phyloP scores from a whole-genome alignment of 768 basidiomycete species.

The Termitomyces sp. region DNA sequence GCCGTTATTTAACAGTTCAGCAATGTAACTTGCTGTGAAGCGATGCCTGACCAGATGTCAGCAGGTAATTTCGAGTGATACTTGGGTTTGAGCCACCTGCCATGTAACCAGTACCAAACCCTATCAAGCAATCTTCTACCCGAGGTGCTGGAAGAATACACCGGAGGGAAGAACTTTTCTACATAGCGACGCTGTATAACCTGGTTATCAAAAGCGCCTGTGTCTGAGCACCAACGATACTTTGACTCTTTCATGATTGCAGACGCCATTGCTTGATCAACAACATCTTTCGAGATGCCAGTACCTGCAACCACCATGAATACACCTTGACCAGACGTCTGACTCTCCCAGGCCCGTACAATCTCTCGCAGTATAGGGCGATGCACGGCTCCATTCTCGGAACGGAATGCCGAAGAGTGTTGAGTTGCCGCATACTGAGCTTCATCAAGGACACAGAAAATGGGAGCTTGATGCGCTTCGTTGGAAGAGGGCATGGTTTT shows the following conservation, averaged over 20 bases:
- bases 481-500: constrained; percentile 3
- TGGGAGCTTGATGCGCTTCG: constrained; percentile 21
- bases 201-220: constrained; percentile 33
- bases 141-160: constrained; percentile 19
- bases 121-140: constrained; percentile 31
- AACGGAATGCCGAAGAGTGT: constrained; percentile 31
- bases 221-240: constrained; percentile 41
- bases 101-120: constrained; percentile 40
- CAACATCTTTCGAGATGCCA: constrained; percentile 38
- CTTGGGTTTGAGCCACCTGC: constrained; percentile 24
- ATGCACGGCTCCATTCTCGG: constrained; percentile 24
- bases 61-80: neutral
- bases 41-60: constrained; percentile 28
- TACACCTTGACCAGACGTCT: constrained; percentile 32
- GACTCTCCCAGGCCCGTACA: constrained; percentile 34
- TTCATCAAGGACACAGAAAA: constrained; percentile 43
- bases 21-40: constrained; percentile 38
- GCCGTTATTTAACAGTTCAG: constrained; percentile 32
- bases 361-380: constrained; percentile 38
- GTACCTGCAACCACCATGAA: constrained; percentile 42
- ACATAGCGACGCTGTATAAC: constrained; percentile 30
- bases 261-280: constrained; percentile 39
- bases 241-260: constrained; percentile 42
- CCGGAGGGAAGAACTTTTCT: constrained; percentile 28
- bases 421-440: constrained; percentile 38